Evolutionary conservation across 805 yeast species (phyloP), one percentile per base, ranked within the genome.

Genomic region (Lachancea meyersii): DNA sequence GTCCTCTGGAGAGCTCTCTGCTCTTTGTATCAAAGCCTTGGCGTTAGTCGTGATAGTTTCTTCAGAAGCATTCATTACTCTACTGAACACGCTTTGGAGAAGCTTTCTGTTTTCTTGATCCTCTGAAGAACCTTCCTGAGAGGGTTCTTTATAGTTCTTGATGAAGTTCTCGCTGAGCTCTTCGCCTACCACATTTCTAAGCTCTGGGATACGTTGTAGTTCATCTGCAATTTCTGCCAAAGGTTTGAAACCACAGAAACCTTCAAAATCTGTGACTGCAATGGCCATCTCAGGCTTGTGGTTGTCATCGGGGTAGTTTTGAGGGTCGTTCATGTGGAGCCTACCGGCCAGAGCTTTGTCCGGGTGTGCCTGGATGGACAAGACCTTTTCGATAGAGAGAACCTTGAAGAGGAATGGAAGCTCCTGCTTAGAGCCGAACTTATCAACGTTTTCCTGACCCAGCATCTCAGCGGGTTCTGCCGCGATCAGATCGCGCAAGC

Each of bases 281-380:
- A 93, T 79, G 39, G 98, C 97, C 98, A 93, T 93, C 67, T 93
- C 98, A n/a, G 98, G 98, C 71, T 93, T 93, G 69, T 93, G 98
- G 71, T 93, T 93, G 63, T 82, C 95, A 68, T 93, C 98, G 3
- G 97, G 97, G 64, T 93, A 93, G 68, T 93, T 85, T 57, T 80
- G 79, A 44, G 98, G 97, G 68, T 93, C 97, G 22, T 72, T 67
- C 14, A 75, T 74, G 58, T 84, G 95, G 55, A 93, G 73, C 49
- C 77, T 77, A 36, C 74, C 78, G 30, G 84, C 98, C 45, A 93
- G 72, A 11, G 72, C 63, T 70, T 93, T 93, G 69, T 93, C 97
- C 22, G 98, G 98, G 62, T 93, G 98, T 17, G 98, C 97, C 69
- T 93, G 98, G 63, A 93, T 91, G 16, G 93, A 80, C 56, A 93